phyloP scores from a whole-genome alignment of 2,329 filamentous ascomycete genomes.

The Pseudocercospora vitis region DNA sequence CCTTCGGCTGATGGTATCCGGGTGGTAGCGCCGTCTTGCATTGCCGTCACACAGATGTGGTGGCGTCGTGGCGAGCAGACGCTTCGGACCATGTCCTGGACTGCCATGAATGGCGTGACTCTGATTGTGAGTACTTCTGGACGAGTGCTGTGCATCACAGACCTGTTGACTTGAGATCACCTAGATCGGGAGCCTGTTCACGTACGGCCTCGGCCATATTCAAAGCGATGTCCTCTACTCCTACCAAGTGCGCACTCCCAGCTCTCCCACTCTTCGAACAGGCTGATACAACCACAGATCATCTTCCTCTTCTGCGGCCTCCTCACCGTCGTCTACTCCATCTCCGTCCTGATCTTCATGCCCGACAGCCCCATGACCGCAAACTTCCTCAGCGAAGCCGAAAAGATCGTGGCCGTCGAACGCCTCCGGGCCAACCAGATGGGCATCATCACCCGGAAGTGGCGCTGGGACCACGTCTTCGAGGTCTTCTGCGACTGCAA shows the following conservation, averaged over 20 bases:
- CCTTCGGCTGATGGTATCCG: background rate
- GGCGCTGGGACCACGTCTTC: conserved; percentile 8
- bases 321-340: conserved; percentile 53
- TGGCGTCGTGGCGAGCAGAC: conserved; percentile 24
- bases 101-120: conserved; percentile 22
- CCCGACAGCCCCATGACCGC: conserved; percentile 10
- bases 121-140: conserved; percentile 8
- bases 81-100: conserved; percentile 20
- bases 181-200: conserved; percentile 22
- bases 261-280: too few relatives aligned
- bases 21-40: conserved; percentile 18
- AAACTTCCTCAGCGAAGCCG: conserved; percentile 2
- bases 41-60: conserved; percentile 26
- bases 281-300: too few relatives aligned
- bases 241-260: conserved; percentile 15
- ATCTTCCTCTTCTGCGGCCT: conserved; percentile 25
- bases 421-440: conserved; percentile 9
- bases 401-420: conserved; percentile 9
- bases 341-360: conserved; percentile 45
- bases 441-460: conserved; percentile 10
- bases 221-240: conserved; percentile 10
- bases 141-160: background rate
- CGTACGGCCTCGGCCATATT: conserved; percentile 24
- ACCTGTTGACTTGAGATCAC: background rate
- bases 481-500: conserved; percentile 6